Base-by-base conservation (phyloP, 805 yeast genomes). In the Starmerella floricola region DNA sequence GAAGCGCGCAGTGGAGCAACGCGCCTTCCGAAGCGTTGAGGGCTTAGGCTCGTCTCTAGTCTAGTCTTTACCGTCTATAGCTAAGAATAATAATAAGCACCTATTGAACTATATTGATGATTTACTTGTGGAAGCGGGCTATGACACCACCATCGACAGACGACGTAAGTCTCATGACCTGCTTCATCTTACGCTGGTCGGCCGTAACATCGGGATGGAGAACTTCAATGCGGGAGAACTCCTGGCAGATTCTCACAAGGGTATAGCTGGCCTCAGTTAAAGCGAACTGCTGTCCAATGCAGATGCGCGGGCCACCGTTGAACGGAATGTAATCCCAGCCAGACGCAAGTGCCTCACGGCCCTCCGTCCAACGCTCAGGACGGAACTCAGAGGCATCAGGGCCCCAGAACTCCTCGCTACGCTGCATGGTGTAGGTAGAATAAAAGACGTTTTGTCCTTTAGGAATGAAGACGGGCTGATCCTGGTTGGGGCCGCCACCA, bases 221-320 rank as follows among this genome's bases (percentile, higher is more conserved):
- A 11, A 48, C 43, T 23, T 48, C 50, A 21, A 53, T 47, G 24
- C 44, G 36, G 32, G 38, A 40, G 54, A 63, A 62, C 48, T 48
- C 51, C 52, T 64, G 68, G 34, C 60, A 51, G 29, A 69, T 54
- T 39, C 73, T 63, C 12, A 62, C 64, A 36, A 68, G 45, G 2
- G 65, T 57, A 49, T 68, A 71, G 17, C 69, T 61, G 11, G 72
- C 70, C 56, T 71, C 75, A 17, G 74, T 70, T 17, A 71, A 63
- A 6, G 76, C 76, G 56, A 69, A 70, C 56, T 71, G 75, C 59
- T 71, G 75, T 31, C 76, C 76, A 41, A 71, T 59, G 53, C 76
- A 71, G 44, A 71, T 69, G 46, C 76, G 58, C 18, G 76, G 75
- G 6, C 76, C 76, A 34, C 76, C 76, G 50, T 70, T 69, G 58